These are phyloP conservation scores for Agrocybe pediades DNA, from an alignment of 768 basidiomycete genomes.

Conservation along the genomic window DNA sequence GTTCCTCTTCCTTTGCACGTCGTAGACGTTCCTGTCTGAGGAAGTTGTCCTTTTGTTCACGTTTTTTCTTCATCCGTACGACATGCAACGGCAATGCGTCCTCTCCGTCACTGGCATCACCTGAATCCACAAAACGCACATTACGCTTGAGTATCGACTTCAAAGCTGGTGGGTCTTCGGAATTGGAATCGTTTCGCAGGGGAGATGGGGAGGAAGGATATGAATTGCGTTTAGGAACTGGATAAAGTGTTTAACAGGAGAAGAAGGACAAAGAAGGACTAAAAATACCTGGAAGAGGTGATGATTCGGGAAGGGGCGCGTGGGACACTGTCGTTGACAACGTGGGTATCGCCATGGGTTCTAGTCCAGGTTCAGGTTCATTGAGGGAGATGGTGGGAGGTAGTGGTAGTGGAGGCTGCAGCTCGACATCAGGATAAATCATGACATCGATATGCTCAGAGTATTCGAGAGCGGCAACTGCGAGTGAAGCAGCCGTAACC, in stretches of 20 bases:
- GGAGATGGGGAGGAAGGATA: conserved; percentile 51
- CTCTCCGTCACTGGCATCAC: conserved; percentile 65
- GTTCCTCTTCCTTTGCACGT: conserved; percentile 51
- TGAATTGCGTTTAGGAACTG: conserved; percentile 32
- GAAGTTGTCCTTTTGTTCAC: conserved; percentile 72
- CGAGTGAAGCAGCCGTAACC: conserved; percentile 47
- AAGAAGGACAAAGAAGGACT: conserved; percentile 6
- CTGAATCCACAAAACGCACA: conserved; percentile 68
- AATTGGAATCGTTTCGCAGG: conserved; percentile 36
- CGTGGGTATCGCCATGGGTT: conserved; percentile 17
- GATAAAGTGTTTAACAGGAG: conserved; percentile 10
- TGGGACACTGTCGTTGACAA: conserved; percentile 16
- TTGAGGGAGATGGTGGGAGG: conserved; percentile 6
- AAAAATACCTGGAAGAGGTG: conserved; percentile 21
- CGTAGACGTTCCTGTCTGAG: conserved; percentile 60
- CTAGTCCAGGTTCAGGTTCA: conserved; percentile 18
- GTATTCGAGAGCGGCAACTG: conserved; percentile 73
- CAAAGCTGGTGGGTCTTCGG: neutral
- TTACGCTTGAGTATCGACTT: conserved; percentile 46
- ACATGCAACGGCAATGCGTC: conserved; percentile 72
- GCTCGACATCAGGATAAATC: conserved; percentile 48
- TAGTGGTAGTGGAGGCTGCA: conserved; percentile 12
- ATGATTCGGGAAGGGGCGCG: conserved; percentile 14
- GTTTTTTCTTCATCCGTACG: conserved; percentile 71
- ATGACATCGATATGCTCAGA: conserved; percentile 68